Base-by-base conservation (phyloP, 192 early-diverging fungal species). In the Coemansia erecta region DNA sequence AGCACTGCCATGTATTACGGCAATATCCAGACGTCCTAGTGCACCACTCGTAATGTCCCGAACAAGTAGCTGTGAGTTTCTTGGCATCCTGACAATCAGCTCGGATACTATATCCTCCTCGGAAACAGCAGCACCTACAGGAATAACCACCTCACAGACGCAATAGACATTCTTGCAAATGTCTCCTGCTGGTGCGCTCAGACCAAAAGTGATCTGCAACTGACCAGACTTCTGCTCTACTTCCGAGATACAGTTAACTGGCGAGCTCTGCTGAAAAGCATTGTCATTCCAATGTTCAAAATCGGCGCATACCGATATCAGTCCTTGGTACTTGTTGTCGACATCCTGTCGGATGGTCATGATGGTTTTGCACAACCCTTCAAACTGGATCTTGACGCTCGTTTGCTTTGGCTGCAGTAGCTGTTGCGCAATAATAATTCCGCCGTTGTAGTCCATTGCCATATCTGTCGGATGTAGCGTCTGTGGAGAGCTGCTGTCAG, bases 71-170 rank as follows among this genome's bases (percentile, higher is more conserved):
- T 51, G 56, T 4, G 68, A 60, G 23, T 56, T 31, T 37, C 56
- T 55, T 17, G 73, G 68, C 40, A 77, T 64, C n/a, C 64, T 47
- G 14, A 77, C 31, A 7, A 17, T 26, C 17, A 77, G 24, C 10
- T 41, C 41, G 0, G 67, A 63, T 5, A 50, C 2, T 7, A 31
- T 5, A 26, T 70, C 28, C 22, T 15, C 39, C 10, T 45, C 44
- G 19, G 44, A 45, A 21, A 1, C 15, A 28, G 48, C 11, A 19
- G 44, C 8, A 7, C 8, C 10, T 37, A 37, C 8, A 37, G 35
- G 35, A 37, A 45, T 6, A 45, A 45, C 1, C n/a, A 37, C 8
- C 8, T 37, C 35, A 11, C 35, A 37, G 35, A 37, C 35, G 10
- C 35, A 37, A 37, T 7, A 7, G 3, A 37, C 35, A 11, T 37